These are phyloP conservation scores for Lophiotrema nucula DNA, from an alignment of 495 filamentous ascomycete species.

Conservation along the genomic window DNA sequence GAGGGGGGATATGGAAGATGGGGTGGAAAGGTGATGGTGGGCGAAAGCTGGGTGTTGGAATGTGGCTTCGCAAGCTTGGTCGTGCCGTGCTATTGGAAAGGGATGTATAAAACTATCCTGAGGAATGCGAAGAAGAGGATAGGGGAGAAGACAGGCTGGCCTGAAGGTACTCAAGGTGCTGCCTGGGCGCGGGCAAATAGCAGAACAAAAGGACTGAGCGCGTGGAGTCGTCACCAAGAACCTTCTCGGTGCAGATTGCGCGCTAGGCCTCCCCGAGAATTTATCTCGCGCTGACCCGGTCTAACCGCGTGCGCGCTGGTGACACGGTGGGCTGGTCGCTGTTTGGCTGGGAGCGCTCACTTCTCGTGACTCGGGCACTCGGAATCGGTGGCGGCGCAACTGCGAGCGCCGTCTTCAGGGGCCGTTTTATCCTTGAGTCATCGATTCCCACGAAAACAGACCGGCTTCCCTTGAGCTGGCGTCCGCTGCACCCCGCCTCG, in stretches of 20 bases:
- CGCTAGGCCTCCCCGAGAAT: slow-evolving; percentile 13
- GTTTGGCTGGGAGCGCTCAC: too few species aligned
- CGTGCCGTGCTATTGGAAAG: background rate
- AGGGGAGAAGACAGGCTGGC: slow-evolving; percentile 22
- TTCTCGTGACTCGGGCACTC: too few species aligned
- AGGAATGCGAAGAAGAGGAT: background rate
- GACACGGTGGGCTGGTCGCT: slow-evolving; percentile 1
- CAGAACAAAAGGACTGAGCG: slow-evolving; percentile 20
- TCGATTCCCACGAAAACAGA: slow-evolving; percentile 11
- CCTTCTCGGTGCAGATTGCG: slow-evolving; percentile 4
- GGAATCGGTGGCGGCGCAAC: too few species aligned
- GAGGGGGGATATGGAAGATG: background rate
- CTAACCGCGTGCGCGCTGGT: background rate
- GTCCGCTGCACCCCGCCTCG: slow-evolving; percentile 17
- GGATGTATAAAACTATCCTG: background rate
- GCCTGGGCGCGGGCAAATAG: too few species aligned
- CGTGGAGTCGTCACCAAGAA: slow-evolving; percentile 11
- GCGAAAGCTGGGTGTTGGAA: background rate
- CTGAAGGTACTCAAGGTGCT: slow-evolving; percentile 25
- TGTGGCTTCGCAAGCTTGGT: background rate
- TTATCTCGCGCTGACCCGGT: slow-evolving; percentile 21
- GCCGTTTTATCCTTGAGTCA: background rate
- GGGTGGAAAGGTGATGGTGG: slow-evolving; percentile 3
- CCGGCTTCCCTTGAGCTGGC: slow-evolving; percentile 7
- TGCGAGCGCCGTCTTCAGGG: too few species aligned